Evolutionary conservation across 2,329 filamentous ascomycete species (phyloP).

Genomic region (Lachnellula hyalina): DNA sequence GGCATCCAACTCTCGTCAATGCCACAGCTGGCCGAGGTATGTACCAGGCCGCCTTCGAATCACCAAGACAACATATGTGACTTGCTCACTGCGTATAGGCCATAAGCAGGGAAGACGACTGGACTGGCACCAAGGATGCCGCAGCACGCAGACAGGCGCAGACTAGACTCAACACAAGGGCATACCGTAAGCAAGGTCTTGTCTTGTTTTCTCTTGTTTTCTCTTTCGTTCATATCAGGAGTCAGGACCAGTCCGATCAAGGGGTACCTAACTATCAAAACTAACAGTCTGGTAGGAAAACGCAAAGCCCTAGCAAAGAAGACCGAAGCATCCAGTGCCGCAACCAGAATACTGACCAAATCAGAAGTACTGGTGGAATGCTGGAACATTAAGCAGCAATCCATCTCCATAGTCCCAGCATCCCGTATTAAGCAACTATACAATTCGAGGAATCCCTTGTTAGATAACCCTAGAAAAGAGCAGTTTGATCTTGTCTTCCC

Average conservation of each 20-base stretch:
- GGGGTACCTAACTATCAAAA: slow-evolving; percentile 13
- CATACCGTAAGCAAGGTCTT: slow-evolving; percentile 35
- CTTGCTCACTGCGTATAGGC: slow-evolving; percentile 33
- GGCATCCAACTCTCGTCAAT: slow-evolving; percentile 31
- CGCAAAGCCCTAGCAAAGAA: slow-evolving; percentile 28
- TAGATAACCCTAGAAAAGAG: slow-evolving; percentile 23
- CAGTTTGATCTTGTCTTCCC: slow-evolving; percentile 33
- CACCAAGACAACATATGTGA: slow-evolving; percentile 12
- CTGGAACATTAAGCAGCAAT: slow-evolving; percentile 33
- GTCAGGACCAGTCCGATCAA: slow-evolving; percentile 6
- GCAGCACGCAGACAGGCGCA: slow-evolving; percentile 38
- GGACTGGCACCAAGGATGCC: slow-evolving; percentile 41
- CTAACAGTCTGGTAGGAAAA: slow-evolving; percentile 29
- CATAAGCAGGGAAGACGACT: slow-evolving; percentile 37
- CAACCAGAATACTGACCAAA: slow-evolving; percentile 20
- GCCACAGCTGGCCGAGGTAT: slow-evolving; percentile 37
- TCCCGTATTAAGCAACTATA: slow-evolving; percentile 32
- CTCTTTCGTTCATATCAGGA: slow-evolving; percentile 12
- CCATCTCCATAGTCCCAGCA: slow-evolving; percentile 29
- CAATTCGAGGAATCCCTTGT: slow-evolving; percentile 29
- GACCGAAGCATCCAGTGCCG: slow-evolving; percentile 17
- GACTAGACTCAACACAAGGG: slow-evolving; percentile 42
- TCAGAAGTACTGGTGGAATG: slow-evolving; percentile 32
- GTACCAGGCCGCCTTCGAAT: slow-evolving; percentile 13
- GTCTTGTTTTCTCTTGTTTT: slow-evolving; percentile 2